Base-by-base conservation (phyloP, 2,329 filamentous ascomycete genomes). In the Neopestalotiopsis clavispora region DNA sequence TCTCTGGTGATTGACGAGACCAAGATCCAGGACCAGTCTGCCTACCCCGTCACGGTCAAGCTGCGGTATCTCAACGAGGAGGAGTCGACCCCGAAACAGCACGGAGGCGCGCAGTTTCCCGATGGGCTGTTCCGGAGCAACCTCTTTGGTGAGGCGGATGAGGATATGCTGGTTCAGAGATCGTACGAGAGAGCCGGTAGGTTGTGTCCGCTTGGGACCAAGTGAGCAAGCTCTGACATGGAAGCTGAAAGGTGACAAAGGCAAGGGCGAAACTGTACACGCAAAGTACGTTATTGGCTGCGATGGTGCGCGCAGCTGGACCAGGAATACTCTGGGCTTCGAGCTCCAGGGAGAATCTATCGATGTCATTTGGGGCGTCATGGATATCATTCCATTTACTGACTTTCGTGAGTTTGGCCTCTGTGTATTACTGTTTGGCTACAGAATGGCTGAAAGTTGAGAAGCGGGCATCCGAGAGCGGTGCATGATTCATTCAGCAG, bases 101-200 rank as follows among this genome's bases (percentile, higher is more conserved):
- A 75, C 59, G 68, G 68, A 38, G 80, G 75, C 56, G 79, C 69
- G 68, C 85, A 77, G n/a, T 80, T 76, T 77, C 65, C 80, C 69
- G 76, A 90, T 74, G 88, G 89, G 0, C 73, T 92, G 2, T 90
- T 89, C 74, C 80, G 89, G 34, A 90, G 88, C 69, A 90, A 89
- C 69, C 75, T 91, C 5, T 78, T 72, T 23, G 62, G 83, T 0
- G 79, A 84, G 6, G 87, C 90, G 65, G 89, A 90, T 71, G 89
- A 86, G 0, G 84, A 87, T 1, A 85, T 87, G 17, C 75, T 90
- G 9, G 68, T 83, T n/a, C 72, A 70, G 45, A 74, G 70, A 69
- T 77, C 68, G 38, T 72, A 32, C 69, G 71, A 67, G 63, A 67
- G 67, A 72, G 68, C 71, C 1, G 57, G 57, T 34, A 28, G 23